Evolutionary conservation across 345 rosid species (phyloP).

Genomic region (Arabidopsis suecica): DNA sequence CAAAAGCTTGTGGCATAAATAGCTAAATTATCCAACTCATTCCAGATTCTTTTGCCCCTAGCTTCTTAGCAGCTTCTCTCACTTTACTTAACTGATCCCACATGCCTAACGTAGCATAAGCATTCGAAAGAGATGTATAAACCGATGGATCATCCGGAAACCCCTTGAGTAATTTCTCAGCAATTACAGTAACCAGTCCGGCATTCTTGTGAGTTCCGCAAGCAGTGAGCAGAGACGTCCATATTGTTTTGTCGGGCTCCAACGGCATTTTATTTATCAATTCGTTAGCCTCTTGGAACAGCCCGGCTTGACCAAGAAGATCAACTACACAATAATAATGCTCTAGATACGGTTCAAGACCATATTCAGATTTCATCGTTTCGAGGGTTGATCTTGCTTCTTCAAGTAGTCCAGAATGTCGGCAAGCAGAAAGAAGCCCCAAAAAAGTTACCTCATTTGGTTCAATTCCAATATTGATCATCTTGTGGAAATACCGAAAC

Average conservation of each 20-base stretch:
- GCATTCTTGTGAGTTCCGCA: conserved; percentile 64
- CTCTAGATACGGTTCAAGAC: conserved; percentile 61
- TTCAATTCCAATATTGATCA: conserved; percentile 54
- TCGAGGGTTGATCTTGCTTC: conserved; percentile 58
- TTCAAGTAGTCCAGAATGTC: conserved; percentile 69
- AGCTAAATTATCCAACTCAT: conserved; percentile 54
- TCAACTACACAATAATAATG: conserved; percentile 77
- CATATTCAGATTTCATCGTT: conserved; percentile 57
- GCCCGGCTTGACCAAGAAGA: conserved; percentile 74
- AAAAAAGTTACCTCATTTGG: conserved; percentile 78
- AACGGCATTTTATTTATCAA: conserved; percentile 64
- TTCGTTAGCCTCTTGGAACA: conserved; percentile 54
- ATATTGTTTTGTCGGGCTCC: conserved; percentile 70
- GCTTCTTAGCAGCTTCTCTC: conserved; percentile 56
- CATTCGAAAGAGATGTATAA: conserved; percentile 70
- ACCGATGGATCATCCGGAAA: conserved; percentile 59
- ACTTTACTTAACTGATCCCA: conserved; percentile 68
- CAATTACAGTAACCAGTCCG: conserved; percentile 49
- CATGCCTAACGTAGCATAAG: conserved; percentile 63
- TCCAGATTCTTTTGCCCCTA: conserved; percentile 65
- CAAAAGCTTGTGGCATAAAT: too few relatives aligned
- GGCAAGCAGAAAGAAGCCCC: conserved; percentile 73
- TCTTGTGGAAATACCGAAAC: conserved; percentile 54
- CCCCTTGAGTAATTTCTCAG: conserved; percentile 50
- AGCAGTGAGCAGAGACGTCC: conserved; percentile 69